Conservation (phyloP, 306 rosid genomes). For the Casuarina equisetifolia region DNA sequence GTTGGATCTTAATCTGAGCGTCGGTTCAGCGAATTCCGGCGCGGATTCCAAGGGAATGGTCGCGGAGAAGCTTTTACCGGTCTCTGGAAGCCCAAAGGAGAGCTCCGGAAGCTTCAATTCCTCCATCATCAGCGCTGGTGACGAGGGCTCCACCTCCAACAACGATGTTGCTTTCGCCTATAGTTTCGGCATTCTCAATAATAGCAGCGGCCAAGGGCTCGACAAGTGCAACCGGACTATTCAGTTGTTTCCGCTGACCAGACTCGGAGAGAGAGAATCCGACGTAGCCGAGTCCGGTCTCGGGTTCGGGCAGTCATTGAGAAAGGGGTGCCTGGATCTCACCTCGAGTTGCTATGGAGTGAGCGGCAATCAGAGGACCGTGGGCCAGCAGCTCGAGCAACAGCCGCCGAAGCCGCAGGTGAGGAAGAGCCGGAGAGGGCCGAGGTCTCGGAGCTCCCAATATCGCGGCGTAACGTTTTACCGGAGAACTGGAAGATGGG, state of each 20-base stretch:
- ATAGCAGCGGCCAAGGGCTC: conserved; percentile 8
- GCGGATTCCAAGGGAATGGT: conserved; percentile 27
- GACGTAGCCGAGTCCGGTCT: conserved; percentile 11
- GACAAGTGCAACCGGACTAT: conserved; percentile 39
- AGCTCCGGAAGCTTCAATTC: conserved; percentile 72
- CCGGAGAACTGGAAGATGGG: conserved; percentile 95
- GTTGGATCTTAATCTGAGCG: conserved; percentile 85
- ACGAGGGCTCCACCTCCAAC: conserved; percentile 42
- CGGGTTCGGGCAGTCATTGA: conserved; percentile 10
- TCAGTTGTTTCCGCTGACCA: conserved; percentile 59
- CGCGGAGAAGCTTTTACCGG: conserved; percentile 28
- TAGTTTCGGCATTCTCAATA: conserved; percentile 52
- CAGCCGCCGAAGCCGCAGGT: conserved; percentile 34
- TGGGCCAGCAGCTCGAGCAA: conserved; percentile 36
- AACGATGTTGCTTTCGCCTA: conserved; percentile 44
- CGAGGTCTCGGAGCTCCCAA: conserved; percentile 89
- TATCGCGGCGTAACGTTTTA: conserved; percentile 94
- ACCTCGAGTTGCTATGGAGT: conserved; percentile 25
- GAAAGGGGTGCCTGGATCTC: conserved; percentile 48
- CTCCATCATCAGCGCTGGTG: conserved; percentile 52
- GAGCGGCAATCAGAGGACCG: conserved; percentile 33
- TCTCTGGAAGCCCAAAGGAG: conserved; percentile 45
- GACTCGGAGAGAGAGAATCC: conserved; percentile 27
- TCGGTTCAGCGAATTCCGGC: conserved; percentile 32
- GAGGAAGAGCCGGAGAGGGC: conserved; percentile 89